A percentile compares a stretch with the other conserved stretches of the same genome.
Conservation (phyloP, 306 rosid genomes). For the Dicorynia guianensis region DNA sequence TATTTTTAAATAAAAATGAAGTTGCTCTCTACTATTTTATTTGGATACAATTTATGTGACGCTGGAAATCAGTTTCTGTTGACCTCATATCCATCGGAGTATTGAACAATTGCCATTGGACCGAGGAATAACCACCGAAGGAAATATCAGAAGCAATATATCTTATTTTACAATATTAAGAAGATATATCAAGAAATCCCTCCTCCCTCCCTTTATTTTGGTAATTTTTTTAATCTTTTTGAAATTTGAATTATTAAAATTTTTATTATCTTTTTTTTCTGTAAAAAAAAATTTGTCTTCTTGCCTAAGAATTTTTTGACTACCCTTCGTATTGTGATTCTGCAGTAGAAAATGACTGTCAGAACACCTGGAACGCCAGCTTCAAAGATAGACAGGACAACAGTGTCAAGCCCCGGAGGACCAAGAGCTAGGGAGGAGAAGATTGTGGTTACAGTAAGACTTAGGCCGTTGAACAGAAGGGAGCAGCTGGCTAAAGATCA, state of each 20-base stretch:
- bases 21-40: constrained; percentile 1
- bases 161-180: neutral
- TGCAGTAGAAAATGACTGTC: constrained; percentile 66
- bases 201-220: too few species aligned
- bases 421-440: constrained; percentile 81
- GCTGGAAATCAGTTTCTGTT: neutral
- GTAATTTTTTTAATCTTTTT: neutral
- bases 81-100: neutral
- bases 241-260: neutral
- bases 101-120: neutral
- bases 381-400: constrained; percentile 88
- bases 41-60: neutral
- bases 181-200: neutral
- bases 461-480: constrained; percentile 87
- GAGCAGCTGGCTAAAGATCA: constrained; percentile 92
- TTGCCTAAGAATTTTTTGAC: neutral
- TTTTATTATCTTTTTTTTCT: neutral
- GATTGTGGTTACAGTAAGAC: constrained; percentile 92
- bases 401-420: constrained; percentile 87
- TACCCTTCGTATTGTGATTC: neutral
- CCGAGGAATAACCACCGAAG: too few species aligned
- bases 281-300: neutral
- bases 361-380: constrained; percentile 94
- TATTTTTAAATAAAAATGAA: neutral
- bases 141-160: too few species aligned